Evolutionary conservation across 192 early-diverging fungal species (phyloP).

Genomic region (Backusella tarrabulga): DNA sequence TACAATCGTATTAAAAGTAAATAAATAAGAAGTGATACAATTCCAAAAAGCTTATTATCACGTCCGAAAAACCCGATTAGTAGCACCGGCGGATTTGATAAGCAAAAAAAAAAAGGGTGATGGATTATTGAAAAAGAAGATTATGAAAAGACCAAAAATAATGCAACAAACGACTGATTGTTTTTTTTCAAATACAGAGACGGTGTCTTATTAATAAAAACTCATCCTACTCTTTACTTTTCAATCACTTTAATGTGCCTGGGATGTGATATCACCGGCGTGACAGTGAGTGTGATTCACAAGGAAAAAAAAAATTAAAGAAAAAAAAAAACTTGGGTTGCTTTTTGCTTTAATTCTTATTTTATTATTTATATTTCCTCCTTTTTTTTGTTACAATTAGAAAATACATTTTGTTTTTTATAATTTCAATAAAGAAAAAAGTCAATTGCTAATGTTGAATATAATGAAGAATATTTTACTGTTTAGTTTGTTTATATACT

Average conservation of each 20-base stretch:
- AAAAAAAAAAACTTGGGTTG: not conserved
- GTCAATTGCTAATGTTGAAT: not conserved
- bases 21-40: not conserved
- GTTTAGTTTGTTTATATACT: constrained; percentile 3
- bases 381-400: not conserved
- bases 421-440: not conserved
- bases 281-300: constrained; percentile 7
- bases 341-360: not conserved
- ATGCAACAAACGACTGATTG: not conserved
- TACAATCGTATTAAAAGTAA: not conserved
- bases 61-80: not conserved
- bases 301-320: not conserved
- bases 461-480: not conserved
- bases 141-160: not conserved
- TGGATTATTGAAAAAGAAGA: not conserved
- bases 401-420: not conserved
- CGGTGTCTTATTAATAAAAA: not conserved
- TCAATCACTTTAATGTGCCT: not conserved
- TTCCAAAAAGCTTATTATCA: constrained; percentile 7
- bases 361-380: not conserved
- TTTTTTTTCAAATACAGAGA: not conserved
- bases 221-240: not conserved
- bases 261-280: constrained; percentile 3
- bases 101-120: not conserved
- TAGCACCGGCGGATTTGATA: not conserved